Percentiles rank a stretch among this genome's conserved stretches.
These are phyloP conservation scores for Saccharomyces eubayanus DNA, from an alignment of 805 yeast genomes.

Conservation along the genomic window DNA sequence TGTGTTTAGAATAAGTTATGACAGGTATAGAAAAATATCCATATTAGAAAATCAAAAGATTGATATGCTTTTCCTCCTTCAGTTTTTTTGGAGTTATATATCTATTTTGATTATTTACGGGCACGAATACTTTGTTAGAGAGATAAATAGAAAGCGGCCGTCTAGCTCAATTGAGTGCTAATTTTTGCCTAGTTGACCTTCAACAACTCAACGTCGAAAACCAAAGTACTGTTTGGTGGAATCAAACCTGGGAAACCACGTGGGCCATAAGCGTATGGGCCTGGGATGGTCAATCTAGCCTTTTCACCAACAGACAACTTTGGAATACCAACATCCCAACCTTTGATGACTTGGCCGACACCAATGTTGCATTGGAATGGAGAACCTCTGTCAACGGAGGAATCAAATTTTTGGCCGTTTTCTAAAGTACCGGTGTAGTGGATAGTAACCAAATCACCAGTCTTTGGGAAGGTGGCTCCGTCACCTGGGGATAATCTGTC, in stretches of 20 bases:
- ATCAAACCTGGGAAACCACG: slow-evolving; percentile 95
- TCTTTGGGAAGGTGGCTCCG: slow-evolving; percentile 76
- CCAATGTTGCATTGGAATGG: slow-evolving; percentile 94
- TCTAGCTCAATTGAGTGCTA: background rate
- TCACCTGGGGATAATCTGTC: slow-evolving; percentile 51
- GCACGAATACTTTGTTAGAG: background rate
- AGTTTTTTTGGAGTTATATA: background rate
- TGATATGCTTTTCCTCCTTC: background rate
- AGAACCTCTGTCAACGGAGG: slow-evolving; percentile 88
- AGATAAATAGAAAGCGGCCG: background rate
- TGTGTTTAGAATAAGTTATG: background rate
- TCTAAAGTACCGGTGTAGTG: slow-evolving; percentile 94
- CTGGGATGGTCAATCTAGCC: slow-evolving; percentile 88
- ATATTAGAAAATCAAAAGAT: background rate
- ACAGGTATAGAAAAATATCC: background rate
- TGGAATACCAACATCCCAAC: slow-evolving; percentile 95
- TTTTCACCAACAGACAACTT: slow-evolving; percentile 86
- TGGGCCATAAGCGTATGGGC: slow-evolving; percentile 85
- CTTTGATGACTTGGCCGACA: slow-evolving; percentile 92
- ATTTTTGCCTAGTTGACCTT: slow-evolving; percentile 32
- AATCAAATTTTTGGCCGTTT: slow-evolving; percentile 92
- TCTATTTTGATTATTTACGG: background rate
- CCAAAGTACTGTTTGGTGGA: slow-evolving; percentile 92
- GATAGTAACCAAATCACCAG: slow-evolving; percentile 84
- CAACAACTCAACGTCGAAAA: slow-evolving; percentile 72